These are phyloP conservation scores for Thalassiosira exigua DNA, from an alignment of 352 stramenopile genomes.

Conservation along the genomic window DNA sequence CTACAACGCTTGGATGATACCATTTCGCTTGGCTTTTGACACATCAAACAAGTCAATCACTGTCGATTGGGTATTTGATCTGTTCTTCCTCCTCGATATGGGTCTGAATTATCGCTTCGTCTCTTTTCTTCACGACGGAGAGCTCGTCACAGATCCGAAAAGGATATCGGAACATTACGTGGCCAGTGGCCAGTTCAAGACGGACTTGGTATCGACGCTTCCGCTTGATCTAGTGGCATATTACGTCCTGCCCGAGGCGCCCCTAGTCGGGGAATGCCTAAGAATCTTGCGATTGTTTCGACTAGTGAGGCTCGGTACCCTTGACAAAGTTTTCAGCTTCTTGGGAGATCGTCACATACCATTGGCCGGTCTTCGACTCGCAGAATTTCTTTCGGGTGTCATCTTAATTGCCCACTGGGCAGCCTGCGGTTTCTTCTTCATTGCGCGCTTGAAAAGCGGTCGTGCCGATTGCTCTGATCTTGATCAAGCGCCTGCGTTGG, in stretches of 20 bases:
- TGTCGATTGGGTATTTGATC: conserved; percentile 70
- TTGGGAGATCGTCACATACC: conserved; percentile 48
- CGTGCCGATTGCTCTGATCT: conserved; percentile 25
- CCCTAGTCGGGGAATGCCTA: conserved; percentile 30
- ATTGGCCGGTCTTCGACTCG: conserved; percentile 49
- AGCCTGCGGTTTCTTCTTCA: conserved; percentile 62
- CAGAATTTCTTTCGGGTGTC: conserved; percentile 63
- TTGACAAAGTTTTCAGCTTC: conserved; percentile 51
- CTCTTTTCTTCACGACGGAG: conserved; percentile 54
- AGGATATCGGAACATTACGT: conserved; percentile 59
- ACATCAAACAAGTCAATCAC: conserved; percentile 30
- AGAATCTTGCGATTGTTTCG: conserved; percentile 62
- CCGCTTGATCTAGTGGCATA: conserved; percentile 51
- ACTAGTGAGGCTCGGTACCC: conserved; percentile 37
- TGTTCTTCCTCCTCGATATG: conserved; percentile 66
- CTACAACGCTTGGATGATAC: conserved; percentile 75
- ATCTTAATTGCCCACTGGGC: conserved; percentile 68
- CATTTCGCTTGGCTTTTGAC: conserved; percentile 68
- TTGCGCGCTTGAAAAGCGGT: conserved; percentile 56
- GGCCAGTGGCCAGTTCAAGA: conserved; percentile 36
- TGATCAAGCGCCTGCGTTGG: neutral
- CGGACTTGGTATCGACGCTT: conserved; percentile 57
- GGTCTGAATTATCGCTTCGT: conserved; percentile 56
- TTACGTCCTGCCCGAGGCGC: conserved; percentile 18
- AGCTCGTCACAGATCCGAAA: conserved; percentile 54